These are phyloP conservation scores for Colletotrichum nymphaeae DNA, from an alignment of 2,329 filamentous ascomycete genomes.

Conservation along the genomic window DNA sequence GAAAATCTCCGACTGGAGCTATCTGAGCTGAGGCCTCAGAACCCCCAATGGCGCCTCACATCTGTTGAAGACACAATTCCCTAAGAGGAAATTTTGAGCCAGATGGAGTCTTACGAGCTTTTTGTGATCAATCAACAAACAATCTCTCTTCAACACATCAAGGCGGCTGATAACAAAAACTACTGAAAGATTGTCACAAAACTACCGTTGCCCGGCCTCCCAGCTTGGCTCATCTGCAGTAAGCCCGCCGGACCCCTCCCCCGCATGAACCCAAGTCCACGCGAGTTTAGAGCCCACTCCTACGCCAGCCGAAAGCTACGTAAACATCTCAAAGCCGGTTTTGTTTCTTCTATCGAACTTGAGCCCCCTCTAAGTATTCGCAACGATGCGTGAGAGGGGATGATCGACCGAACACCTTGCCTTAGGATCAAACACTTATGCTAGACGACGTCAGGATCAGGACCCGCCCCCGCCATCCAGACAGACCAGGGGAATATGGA, in stretches of 20 bases:
- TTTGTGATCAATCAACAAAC: not conserved
- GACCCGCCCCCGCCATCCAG: slow-evolving; percentile 17
- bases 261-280: not conserved
- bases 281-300: not conserved
- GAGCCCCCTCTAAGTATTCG: not conserved
- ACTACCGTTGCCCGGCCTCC: not conserved
- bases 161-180: not conserved
- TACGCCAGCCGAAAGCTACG: slow-evolving; percentile 3
- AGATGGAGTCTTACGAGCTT: not conserved
- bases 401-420: not conserved
- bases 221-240: not conserved
- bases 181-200: not conserved
- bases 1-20: not conserved
- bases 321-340: not conserved
- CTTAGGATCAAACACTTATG: not conserved
- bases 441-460: slow-evolving; percentile 11
- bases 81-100: not conserved
- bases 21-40: not conserved
- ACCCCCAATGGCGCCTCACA: not conserved
- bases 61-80: too few relatives aligned
- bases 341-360: not conserved
- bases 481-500: not conserved
- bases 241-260: not conserved
- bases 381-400: not conserved
- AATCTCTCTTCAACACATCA: not conserved